Percentiles rank a stretch among this genome's conserved stretches.
phyloP scores from a whole-genome alignment of 352 stramenopile genomes.

The Blastocystis sp. region DNA sequence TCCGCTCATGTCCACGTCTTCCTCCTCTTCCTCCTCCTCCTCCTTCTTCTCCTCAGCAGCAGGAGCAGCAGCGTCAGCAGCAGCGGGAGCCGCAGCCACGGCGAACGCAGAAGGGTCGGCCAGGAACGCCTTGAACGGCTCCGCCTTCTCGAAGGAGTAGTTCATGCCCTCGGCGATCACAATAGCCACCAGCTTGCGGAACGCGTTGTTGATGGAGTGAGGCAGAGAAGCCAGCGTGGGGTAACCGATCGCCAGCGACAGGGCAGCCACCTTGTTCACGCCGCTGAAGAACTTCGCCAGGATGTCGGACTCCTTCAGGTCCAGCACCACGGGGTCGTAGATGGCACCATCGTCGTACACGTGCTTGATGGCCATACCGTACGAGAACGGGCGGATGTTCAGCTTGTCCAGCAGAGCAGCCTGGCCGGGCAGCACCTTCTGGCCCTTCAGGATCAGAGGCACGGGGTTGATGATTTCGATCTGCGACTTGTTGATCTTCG shows the following conservation, averaged over 20 bases:
- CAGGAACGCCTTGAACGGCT: constrained; percentile 91
- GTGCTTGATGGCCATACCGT: constrained; percentile 89
- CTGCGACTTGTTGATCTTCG: constrained; percentile 99
- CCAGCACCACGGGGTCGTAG: constrained; percentile 93
- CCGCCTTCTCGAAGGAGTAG: constrained; percentile 95
- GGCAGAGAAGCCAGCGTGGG: constrained; percentile 93
- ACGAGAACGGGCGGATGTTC: constrained; percentile 97
- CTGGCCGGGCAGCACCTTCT: constrained; percentile 96
- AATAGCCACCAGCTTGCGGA: constrained; percentile 92
- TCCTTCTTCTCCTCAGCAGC: constrained; percentile 9
- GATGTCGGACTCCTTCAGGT: constrained; percentile 72
- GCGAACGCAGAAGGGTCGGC: constrained; percentile 88
- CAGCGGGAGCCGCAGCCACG: constrained; percentile 75
- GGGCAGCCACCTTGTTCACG: constrained; percentile 75
- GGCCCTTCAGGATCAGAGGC: constrained; percentile 87
- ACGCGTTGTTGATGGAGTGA: constrained; percentile 97
- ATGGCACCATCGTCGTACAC: constrained; percentile 98
- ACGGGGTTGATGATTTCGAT: constrained; percentile 98
- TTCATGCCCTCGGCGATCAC: constrained; percentile 85
- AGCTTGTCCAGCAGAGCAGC: constrained; percentile 96
- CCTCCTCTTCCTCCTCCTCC: constrained; percentile 74
- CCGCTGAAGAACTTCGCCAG: constrained; percentile 89
- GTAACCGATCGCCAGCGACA: constrained; percentile 47
- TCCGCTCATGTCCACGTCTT: constrained; percentile 72
- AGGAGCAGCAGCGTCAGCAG: background rate